These are phyloP conservation scores for Entomortierella chlamydospora DNA, from an alignment of 192 early-diverging fungal species.

Conservation along the genomic window DNA sequence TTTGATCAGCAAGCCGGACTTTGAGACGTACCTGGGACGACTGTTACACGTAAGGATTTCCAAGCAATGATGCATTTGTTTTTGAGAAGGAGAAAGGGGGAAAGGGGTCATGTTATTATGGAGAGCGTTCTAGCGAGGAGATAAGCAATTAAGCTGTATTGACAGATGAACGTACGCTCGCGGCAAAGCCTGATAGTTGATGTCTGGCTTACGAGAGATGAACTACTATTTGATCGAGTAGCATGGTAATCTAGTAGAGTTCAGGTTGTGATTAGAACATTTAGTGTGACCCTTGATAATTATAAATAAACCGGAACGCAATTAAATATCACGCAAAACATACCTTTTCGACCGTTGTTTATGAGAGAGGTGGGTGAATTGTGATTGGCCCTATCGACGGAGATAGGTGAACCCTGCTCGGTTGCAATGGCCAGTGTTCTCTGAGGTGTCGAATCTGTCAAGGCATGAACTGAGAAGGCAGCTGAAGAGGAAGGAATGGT, in stretches of 20 bases:
- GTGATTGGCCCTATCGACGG: neutral
- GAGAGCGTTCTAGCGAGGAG: too few relatives aligned
- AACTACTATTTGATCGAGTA: constrained; percentile 17
- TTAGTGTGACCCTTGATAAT: neutral
- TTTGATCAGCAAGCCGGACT: too few relatives aligned
- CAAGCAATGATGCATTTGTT: too few relatives aligned
- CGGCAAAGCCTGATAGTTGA: constrained; percentile 20
- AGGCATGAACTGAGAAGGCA: neutral
- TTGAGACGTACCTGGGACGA: constrained; percentile 18
- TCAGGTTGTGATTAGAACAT: neutral
- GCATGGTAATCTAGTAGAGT: neutral
- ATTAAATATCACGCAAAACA: neutral
- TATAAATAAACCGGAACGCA: neutral
- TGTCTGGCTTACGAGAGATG: constrained; percentile 27
- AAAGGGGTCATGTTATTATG: too few relatives aligned
- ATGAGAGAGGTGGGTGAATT: neutral
- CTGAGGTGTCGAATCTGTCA: neutral
- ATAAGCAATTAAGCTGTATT: neutral
- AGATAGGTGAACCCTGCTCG: neutral
- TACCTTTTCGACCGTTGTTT: neutral
- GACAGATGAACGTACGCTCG: constrained; percentile 26
- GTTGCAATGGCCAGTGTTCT: neutral
- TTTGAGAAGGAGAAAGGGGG: too few relatives aligned
- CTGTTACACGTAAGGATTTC: neutral
- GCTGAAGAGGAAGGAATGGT: neutral